Base-by-base conservation (phyloP, 164 flowering plant genomes). In the Vitis amurensis region DNA sequence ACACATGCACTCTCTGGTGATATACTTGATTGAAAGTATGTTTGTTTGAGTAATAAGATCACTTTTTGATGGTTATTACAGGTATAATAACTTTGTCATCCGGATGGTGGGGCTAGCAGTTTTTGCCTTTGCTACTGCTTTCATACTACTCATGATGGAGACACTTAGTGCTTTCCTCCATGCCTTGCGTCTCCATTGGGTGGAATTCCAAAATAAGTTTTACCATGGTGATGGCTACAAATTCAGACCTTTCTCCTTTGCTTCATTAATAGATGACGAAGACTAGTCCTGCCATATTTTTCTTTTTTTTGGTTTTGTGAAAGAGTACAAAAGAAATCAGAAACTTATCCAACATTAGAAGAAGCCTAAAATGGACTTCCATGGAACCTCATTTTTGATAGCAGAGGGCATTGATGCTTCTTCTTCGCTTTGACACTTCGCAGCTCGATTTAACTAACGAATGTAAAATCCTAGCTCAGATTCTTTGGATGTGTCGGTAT, bases 111-210 rank as follows among this genome's bases (percentile, higher is more conserved):
- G 98, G 58, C 80, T 93, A 64, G 79, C 76, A 19, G 91, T 93
- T 66, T 93, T 93, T 76, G 85, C 90, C 47, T 89, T 89, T 69
- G 98, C 98, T 44, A 93, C 98, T 23, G 93, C 96, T 37, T 90
- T 89, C 71, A 78, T 91, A 63, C 81, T 93, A 59, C 93, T 93
- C 29, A 89, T 91, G 96, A 93, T 93, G 98, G 98, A 93, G 73
- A 85, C 89, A 9, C 92, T 93, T 9, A 93, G 98, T 69, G 98
- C 98, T 47, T 90, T 93, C 67, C 91, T 93, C 53, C 98, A 93
- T 59, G 95, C 98, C 47, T 71, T 93, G 84, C 91, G 98, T 85
- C 98, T 93, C 55, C 98, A 93, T 66, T 93, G 98, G 98, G 94
- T 93, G 63, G 98, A 93, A 66, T 93, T 85, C 68, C 92, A 87